Conservation (phyloP, 2,329 filamentous ascomycete species). For the Fusarium sulawesiense region DNA sequence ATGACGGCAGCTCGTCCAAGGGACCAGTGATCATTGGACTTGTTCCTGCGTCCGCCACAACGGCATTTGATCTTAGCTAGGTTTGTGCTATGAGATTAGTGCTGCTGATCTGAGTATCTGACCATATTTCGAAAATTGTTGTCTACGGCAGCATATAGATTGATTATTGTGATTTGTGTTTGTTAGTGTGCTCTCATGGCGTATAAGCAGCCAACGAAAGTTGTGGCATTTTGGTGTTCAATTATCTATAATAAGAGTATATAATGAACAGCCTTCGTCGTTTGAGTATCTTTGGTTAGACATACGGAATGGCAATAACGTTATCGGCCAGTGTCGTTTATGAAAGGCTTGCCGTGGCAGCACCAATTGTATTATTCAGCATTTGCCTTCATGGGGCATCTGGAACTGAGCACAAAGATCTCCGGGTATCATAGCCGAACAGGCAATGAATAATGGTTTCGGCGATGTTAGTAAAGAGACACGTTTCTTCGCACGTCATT, state of each 20-base stretch:
- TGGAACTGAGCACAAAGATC: not conserved
- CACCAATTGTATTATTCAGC: slow-evolving; percentile 28
- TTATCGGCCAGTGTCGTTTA: not conserved
- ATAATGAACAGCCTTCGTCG: not conserved
- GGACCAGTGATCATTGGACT: slow-evolving; percentile 1
- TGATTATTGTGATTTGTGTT: not conserved
- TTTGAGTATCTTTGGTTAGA: not conserved
- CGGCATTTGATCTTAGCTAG: not conserved
- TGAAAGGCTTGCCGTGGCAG: not conserved
- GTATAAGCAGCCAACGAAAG: not conserved
- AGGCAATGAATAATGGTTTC: not conserved
- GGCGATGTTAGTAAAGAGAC: not conserved
- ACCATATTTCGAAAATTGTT: not conserved
- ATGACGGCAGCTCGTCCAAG: slow-evolving; percentile 1
- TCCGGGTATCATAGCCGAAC: not conserved
- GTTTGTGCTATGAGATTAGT: not conserved
- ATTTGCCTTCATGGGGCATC: not conserved
- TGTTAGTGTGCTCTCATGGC: not conserved
- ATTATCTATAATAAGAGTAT: not conserved
- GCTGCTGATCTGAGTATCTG: not conserved
- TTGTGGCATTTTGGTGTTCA: not conserved
- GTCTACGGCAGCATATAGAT: not conserved
- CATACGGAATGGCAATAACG: slow-evolving; percentile 1
- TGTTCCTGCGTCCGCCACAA: slow-evolving; percentile 28
- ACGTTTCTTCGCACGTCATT: slow-evolving; percentile 18